A percentile compares a stretch with the other conserved stretches of the same genome.
Evolutionary conservation across 2,329 filamentous ascomycete genomes (phyloP).

Genomic region (Stenocarpella maydis): DNA sequence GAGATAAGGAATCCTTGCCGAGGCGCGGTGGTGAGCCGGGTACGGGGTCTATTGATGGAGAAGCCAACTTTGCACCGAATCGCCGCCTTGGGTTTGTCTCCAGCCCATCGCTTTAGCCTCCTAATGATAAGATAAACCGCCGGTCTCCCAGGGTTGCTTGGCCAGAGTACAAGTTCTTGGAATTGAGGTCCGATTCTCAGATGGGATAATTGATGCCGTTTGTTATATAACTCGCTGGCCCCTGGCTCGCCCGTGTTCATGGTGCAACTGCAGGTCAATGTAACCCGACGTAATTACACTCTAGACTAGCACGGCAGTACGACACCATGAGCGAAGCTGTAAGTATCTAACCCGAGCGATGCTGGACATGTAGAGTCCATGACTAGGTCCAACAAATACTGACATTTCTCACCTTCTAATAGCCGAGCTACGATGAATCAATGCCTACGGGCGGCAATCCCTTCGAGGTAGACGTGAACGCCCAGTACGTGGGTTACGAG

Average conservation of each 20-base stretch:
- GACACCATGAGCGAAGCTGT: constrained; percentile 30
- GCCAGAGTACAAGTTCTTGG: constrained; percentile 12
- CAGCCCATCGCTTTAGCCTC: constrained; percentile 7
- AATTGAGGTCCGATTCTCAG: not conserved
- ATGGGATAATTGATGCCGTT: not conserved
- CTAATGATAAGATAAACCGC: constrained; percentile 32
- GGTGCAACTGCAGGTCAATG: not conserved
- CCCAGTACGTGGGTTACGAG: constrained; percentile 65
- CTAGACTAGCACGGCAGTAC: not conserved
- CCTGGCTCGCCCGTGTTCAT: not conserved
- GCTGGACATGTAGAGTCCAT: not conserved
- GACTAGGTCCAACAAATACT: not conserved
- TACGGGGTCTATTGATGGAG: not conserved
- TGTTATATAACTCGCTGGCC: not conserved
- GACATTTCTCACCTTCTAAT: not conserved
- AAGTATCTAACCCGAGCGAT: not conserved
- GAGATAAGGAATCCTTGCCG: constrained; percentile 28
- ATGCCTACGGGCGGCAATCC: constrained; percentile 41
- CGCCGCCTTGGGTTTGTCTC: constrained; percentile 2
- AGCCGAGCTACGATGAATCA: constrained; percentile 38
- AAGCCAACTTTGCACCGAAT: not conserved
- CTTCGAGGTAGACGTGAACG: constrained; percentile 46
- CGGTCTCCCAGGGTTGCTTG: constrained; percentile 9
- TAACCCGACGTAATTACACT: not conserved
- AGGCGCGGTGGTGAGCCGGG: not conserved